Base-by-base conservation (phyloP, 441 rosid genomes). In the Pelargonium exstipulatum region DNA sequence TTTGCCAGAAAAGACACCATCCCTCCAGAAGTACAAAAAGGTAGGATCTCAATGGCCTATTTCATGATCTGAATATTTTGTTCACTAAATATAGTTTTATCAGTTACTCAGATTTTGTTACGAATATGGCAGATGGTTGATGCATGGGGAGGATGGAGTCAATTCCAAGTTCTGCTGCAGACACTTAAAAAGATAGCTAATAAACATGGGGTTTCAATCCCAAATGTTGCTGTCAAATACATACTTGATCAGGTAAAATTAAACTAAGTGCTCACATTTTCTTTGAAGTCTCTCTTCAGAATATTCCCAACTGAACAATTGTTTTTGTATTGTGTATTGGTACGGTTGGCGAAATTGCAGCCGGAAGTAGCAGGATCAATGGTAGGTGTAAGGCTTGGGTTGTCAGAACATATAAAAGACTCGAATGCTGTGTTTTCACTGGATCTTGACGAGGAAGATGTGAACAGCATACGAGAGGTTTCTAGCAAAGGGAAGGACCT, bases 101-200 rank as follows among this genome's bases (percentile, higher is more conserved):
- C 61, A 55, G 10, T 55, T 18, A 18, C 3, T 61, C 51, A 37
- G 22, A 29, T 69, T 66, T 49, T 69, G 60, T 49, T 17, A 55
- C 4, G 26, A 40, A 55, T 70, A 62, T 71, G 63, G 69, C 85
- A 92, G 98, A 89, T 90, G 95, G 88, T 89, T 74, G 98, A 93
- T 87, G 92, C 97, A 8, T 91, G 96, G 96, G 99, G 99, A 86
- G 97, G 95, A 57, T 94, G 99, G 99, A 70, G 81, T 78, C 88
- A 76, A 35, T 94, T 94, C 80, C 99, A 94, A 86, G 81, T 67
- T 68, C 71, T 94, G 78, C 90, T 91, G 71, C 77, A 79, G 79
- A 87, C 94, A 1, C 87, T 91, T 42, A 94, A 91, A 70, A 78
- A 60, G 20, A 70, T 94, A 81, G 88, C 95, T 45, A 42, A 87